phyloP scores from a whole-genome alignment of 1,139 yeast genomes.

The Saccharomyces hybrid region DNA sequence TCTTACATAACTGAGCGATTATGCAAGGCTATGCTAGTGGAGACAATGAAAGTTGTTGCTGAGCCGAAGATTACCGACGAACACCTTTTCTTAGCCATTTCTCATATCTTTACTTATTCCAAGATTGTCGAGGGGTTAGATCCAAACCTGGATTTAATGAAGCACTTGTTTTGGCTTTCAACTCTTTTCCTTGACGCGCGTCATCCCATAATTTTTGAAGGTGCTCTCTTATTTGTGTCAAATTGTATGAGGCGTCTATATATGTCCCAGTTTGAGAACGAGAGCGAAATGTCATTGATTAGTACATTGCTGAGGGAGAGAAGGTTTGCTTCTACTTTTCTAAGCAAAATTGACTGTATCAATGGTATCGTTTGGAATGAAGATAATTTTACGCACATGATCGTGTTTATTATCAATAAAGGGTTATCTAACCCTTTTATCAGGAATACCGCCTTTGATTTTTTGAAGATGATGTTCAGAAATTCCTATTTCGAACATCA shows the following conservation, averaged over 20 bases:
- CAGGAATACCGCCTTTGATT: constrained; percentile 47
- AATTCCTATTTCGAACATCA: constrained; percentile 35
- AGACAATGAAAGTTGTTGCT: constrained; percentile 36
- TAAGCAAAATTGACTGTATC: constrained; percentile 40
- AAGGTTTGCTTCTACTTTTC: constrained; percentile 36
- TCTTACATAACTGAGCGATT: constrained; percentile 56
- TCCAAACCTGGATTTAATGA: constrained; percentile 46
- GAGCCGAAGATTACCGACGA: constrained; percentile 31
- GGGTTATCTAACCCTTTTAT: constrained; percentile 62
- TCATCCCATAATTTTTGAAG: constrained; percentile 46
- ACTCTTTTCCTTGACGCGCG: constrained; percentile 35
- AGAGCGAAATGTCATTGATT: constrained; percentile 6
- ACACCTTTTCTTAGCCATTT: constrained; percentile 31
- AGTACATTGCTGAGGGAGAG: constrained; percentile 26
- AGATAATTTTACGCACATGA: constrained; percentile 49
- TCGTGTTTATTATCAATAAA: constrained; percentile 47
- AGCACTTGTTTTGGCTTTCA: constrained; percentile 63
- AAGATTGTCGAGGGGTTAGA: constrained; percentile 59
- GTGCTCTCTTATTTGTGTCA: constrained; percentile 42
- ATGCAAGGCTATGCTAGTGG: constrained; percentile 33
- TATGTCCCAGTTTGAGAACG: constrained; percentile 22
- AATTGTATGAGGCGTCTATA: constrained; percentile 29
- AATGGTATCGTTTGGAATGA: constrained; percentile 39
- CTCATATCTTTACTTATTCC: constrained; percentile 44
- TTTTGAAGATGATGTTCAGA: constrained; percentile 45